Evolutionary conservation across 164 flowering plant genomes (phyloP).

Genomic region (Sedum album): DNA sequence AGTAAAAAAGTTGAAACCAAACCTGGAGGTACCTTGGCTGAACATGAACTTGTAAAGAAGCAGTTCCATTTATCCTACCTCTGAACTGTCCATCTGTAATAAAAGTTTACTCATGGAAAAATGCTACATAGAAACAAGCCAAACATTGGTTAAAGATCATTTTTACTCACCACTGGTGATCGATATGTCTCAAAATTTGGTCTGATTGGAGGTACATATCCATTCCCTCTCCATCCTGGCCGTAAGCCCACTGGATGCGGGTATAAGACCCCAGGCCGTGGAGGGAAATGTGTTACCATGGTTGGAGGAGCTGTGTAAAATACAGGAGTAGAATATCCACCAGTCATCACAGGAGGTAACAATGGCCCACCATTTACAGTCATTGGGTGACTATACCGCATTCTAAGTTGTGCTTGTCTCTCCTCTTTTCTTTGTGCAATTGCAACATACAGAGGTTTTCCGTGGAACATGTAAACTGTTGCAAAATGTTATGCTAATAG

Average conservation of each 20-base stretch:
- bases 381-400: constrained; percentile 42
- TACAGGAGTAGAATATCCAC: constrained; percentile 59
- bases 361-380: constrained; percentile 39
- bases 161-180: constrained; percentile 28
- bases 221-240: constrained; percentile 65
- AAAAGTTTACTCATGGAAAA: not conserved
- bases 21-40: constrained; percentile 61
- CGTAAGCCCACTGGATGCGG: constrained; percentile 50
- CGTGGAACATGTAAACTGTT: no score
- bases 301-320: constrained; percentile 45
- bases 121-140: not conserved
- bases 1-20: constrained; percentile 6
- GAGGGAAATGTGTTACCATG: constrained; percentile 42
- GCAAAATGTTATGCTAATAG: no score
- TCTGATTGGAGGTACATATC: constrained; percentile 35
- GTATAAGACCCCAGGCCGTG: constrained; percentile 54
- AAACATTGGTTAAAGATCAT: not conserved
- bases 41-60: constrained; percentile 26
- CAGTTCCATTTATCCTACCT: constrained; percentile 49
- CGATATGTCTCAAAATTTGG: constrained; percentile 42
- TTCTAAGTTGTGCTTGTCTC: no score
- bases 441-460: no score
- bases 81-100: constrained; percentile 44
- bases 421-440: no score
- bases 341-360: constrained; percentile 45